Base-by-base conservation (phyloP, 1,284 basidiomycete species). In the Heterobasidion annosum region DNA sequence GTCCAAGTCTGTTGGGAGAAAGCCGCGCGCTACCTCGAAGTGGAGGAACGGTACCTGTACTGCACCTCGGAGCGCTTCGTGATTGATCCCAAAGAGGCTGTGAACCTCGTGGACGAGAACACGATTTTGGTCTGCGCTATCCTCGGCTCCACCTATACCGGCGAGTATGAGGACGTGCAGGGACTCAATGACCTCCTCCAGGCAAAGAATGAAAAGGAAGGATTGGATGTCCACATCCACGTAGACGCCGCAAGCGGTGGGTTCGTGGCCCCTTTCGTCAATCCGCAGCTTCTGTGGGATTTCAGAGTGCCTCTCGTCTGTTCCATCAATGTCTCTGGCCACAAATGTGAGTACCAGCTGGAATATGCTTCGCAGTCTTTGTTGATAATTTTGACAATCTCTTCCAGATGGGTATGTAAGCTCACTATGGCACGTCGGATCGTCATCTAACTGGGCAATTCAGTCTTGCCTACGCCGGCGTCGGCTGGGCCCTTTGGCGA, bases 91-190 rank as follows among this genome's bases (percentile, higher is more conserved):
- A 73, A 82, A 58, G 78, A 83, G 49, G 84, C 83, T 1, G 73
- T 88, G 55, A 70, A 83, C 55, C 80, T 72, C 59, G 79, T 88
- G 48, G 86, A 89, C 63, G 86, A 90, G 68, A 87, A 88, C 67
- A 87, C 79, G 3, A 81, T 81, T 53, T 76, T 78, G 16, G 73
- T 83, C n/a, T 78, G 79, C 57, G 75, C 82, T 52, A 83, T 83
- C 60, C 60, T 79, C n/a, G 77, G 76, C 32, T 73, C 71, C 53
- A 89, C 86, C 19, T 88, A 89, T 67, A 89, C 86, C 2, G 87
- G 87, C 13, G 79, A 81, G 57, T 90, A 85, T 64, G 88, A 90
- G 66, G 70, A 81, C 56, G 85, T 89, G 45, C 67, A 78, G 61
- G 78, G 12, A 15, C 45, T 47, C 45, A 47, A 47, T 16, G 45